These are phyloP conservation scores for Primulina tabacum DNA, from an alignment of 257 asterid species.

Conservation along the genomic window DNA sequence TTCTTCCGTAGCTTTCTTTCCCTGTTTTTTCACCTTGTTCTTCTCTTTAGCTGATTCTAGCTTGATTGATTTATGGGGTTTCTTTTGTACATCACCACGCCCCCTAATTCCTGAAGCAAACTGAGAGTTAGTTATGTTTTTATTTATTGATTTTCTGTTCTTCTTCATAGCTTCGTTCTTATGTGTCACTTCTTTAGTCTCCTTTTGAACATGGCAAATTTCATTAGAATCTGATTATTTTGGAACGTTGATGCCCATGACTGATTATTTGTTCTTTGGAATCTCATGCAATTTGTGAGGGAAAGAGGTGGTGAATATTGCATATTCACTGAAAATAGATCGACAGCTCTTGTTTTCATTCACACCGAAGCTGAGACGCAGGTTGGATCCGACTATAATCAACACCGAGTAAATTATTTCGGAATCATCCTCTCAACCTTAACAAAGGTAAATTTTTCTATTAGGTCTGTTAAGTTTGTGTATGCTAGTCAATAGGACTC, in stretches of 20 bases:
- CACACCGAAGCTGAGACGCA: no score
- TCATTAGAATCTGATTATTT: slow-evolving; percentile 27
- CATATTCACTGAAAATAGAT: no score
- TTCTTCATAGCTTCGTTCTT: slow-evolving; percentile 39
- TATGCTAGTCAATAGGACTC: slow-evolving; percentile 18
- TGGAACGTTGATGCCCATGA: no score
- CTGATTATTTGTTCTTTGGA: no score
- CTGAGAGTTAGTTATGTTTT: slow-evolving; percentile 37
- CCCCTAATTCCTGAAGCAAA: slow-evolving; percentile 38
- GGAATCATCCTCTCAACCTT: background rate
- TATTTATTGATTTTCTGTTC: slow-evolving; percentile 39
- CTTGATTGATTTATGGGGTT: slow-evolving; percentile 47
- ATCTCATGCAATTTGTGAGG: no score
- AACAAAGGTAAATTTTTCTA: slow-evolving; percentile 14
- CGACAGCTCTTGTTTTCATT: no score
- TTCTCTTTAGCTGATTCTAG: slow-evolving; percentile 39
- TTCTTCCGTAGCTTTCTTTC: slow-evolving; percentile 49
- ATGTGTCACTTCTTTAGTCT: slow-evolving; percentile 29
- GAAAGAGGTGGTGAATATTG: no score
- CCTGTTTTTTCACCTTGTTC: slow-evolving; percentile 47
- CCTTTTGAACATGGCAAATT: slow-evolving; percentile 33
- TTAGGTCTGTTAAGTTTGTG: slow-evolving; percentile 23
- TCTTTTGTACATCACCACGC: slow-evolving; percentile 40
- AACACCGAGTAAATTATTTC: no score
- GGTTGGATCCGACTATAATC: no score